These are phyloP conservation scores for Parietaria judaica DNA, from an alignment of 306 rosid species.

Conservation along the genomic window DNA sequence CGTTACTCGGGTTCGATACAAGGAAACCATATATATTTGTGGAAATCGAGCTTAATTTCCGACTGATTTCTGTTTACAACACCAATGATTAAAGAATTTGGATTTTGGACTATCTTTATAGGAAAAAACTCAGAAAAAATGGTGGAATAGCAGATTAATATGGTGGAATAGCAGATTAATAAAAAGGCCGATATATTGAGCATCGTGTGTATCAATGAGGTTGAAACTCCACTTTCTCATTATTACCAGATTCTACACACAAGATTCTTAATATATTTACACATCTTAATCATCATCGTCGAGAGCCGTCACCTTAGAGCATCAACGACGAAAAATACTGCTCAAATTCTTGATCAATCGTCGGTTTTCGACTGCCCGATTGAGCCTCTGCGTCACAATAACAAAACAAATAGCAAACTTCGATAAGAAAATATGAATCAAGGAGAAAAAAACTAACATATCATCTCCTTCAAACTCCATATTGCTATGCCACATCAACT, in stretches of 20 bases:
- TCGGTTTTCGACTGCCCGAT: constrained; percentile 52
- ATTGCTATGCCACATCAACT: too few species aligned
- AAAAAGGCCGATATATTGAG: background rate
- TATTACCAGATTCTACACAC: background rate
- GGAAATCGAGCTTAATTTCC: too few species aligned
- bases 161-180: background rate
- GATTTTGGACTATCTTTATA: too few species aligned
- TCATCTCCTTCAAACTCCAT: too few species aligned
- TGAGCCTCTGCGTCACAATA: constrained; percentile 55
- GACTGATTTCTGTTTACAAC: too few species aligned
- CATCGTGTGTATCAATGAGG: background rate
- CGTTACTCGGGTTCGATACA: too few species aligned
- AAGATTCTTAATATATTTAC: constrained; percentile 4
- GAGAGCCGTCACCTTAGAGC: constrained; percentile 38
- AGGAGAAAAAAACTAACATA: background rate
- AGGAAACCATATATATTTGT: too few species aligned
- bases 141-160: background rate
- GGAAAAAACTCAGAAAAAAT: too few species aligned
- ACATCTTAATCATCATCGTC: constrained; percentile 12
- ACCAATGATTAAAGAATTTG: too few species aligned
- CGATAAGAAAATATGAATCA: background rate
- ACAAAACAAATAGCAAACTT: background rate
- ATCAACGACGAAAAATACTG: constrained; percentile 77
- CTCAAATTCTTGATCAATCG: constrained; percentile 91
- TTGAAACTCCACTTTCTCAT: constrained; percentile 1